Percentiles rank a stretch among this genome's conserved stretches.
phyloP scores from a whole-genome alignment of 352 stramenopile genomes.

The Pythium dissotocum region DNA sequence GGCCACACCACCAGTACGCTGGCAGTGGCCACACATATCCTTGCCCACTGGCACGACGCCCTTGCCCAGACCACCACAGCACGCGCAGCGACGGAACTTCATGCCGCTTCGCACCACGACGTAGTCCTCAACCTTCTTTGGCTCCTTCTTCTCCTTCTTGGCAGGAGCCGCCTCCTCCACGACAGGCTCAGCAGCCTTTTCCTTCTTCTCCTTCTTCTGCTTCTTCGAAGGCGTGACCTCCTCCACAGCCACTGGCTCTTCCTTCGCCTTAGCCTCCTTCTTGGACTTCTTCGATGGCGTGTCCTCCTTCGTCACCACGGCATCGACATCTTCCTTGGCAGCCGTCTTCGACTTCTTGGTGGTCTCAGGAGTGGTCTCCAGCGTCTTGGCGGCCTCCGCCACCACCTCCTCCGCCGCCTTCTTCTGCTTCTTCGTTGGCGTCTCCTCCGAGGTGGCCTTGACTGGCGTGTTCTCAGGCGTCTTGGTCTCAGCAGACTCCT shows the following conservation, averaged over 20 bases:
- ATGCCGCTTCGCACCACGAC: conserved; percentile 39
- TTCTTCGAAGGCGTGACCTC: conserved; percentile 1
- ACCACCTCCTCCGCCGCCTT: conserved; percentile 3
- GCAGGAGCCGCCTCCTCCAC: background rate
- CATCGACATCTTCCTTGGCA: conserved; percentile 14
- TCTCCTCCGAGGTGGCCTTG: conserved; percentile 14
- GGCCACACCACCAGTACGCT: conserved; percentile 44
- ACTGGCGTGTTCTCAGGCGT: conserved; percentile 32
- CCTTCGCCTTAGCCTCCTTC: conserved; percentile 22
- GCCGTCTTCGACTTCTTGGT: conserved; percentile 11
- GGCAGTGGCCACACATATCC: conserved; percentile 60
- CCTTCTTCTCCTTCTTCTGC: conserved; percentile 19
- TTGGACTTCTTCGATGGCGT: conserved; percentile 14
- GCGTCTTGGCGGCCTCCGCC: conserved; percentile 8
- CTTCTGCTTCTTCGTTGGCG: conserved; percentile 24
- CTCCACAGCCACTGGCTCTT: conserved; percentile 9
- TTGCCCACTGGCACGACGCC: conserved; percentile 56
- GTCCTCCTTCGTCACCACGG: background rate
- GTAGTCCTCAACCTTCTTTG: conserved; percentile 19
- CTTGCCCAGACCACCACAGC: conserved; percentile 69
- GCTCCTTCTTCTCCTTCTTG: conserved; percentile 19
- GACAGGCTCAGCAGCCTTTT: conserved; percentile 24
- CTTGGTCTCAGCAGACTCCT: background rate
- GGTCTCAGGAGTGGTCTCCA: conserved; percentile 15
- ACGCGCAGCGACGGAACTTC: conserved; percentile 62